These are phyloP conservation scores for Apostasia shenzhenica DNA, from an alignment of 106 monocot genomes.

Conservation along the genomic window DNA sequence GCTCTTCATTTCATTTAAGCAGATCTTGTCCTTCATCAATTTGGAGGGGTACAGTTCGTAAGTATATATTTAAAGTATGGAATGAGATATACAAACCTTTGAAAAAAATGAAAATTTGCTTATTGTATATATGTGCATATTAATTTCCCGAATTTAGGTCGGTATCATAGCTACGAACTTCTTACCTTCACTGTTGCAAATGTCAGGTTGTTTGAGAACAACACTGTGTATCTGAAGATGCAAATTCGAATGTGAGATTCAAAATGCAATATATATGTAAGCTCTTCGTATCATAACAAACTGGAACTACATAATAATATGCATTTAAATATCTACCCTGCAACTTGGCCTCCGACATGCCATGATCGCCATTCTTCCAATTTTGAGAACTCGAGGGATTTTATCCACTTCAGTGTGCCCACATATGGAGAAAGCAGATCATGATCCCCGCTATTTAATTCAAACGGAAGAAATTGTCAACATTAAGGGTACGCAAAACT, in stretches of 20 bases:
- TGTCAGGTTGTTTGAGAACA: constrained; percentile 10
- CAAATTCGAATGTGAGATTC: background rate
- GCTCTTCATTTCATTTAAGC: too few relatives aligned
- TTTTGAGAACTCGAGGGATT: constrained; percentile 36
- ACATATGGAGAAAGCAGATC: constrained; percentile 32
- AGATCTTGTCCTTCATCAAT: too few relatives aligned
- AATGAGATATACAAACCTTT: too few relatives aligned
- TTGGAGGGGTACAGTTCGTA: too few relatives aligned
- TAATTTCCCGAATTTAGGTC: too few relatives aligned
- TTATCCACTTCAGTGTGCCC: constrained; percentile 41
- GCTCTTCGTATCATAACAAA: background rate
- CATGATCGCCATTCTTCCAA: constrained; percentile 43
- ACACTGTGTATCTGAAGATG: constrained; percentile 3
- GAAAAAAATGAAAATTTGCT: too few relatives aligned
- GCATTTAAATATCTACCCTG: constrained; percentile 13
- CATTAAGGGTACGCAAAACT: background rate
- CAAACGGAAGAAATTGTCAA: background rate
- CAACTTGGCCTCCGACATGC: constrained; percentile 26
- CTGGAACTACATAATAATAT: background rate
- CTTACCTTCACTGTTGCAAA: constrained; percentile 18
- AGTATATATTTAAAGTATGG: too few relatives aligned
- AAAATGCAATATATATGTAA: background rate
- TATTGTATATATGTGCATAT: too few relatives aligned
- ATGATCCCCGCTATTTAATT: constrained; percentile 32
- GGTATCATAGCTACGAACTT: background rate